phyloP scores from a whole-genome alignment of 2,329 filamentous ascomycete genomes.

The Fusarium tuaranense region DNA sequence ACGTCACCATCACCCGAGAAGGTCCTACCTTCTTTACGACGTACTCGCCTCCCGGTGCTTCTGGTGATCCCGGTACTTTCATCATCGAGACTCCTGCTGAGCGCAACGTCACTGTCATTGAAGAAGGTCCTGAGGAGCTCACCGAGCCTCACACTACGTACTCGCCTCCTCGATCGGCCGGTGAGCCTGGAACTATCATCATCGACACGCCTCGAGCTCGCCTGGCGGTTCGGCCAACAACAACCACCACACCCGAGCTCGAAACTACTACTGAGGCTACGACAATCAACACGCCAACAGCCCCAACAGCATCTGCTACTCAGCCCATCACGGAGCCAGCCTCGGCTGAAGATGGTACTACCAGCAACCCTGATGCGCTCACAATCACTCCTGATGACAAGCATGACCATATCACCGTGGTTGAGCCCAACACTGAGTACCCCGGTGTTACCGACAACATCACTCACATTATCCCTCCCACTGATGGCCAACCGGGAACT shows the following conservation, averaged over 20 bases:
- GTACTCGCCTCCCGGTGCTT: not conserved
- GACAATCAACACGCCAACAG: not conserved
- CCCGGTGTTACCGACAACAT: conserved; percentile 28
- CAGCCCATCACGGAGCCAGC: not conserved
- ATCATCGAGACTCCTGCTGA: not conserved
- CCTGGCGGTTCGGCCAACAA: not conserved
- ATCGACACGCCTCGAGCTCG: conserved; percentile 20
- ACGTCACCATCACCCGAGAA: not conserved
- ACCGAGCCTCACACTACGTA: not conserved
- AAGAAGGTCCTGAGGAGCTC: not conserved
- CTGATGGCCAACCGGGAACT: conserved; percentile 20
- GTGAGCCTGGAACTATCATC: conserved; percentile 18
- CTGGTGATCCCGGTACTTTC: conserved; percentile 4
- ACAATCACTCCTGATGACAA: conserved; percentile 22
- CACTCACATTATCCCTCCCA: conserved; percentile 24
- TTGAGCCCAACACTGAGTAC: conserved; percentile 31
- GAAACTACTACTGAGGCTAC: not conserved
- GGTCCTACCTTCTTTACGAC: not conserved
- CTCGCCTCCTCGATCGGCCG: not conserved
- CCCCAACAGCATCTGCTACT: not conserved
- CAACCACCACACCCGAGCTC: not conserved
- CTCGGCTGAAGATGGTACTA: not conserved
- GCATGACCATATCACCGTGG: conserved; percentile 28
- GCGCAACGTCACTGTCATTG: not conserved
- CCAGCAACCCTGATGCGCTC: conserved; percentile 22